phyloP scores from a whole-genome alignment of 805 yeast genomes.

The Wickerhamomyces ciferrii region DNA sequence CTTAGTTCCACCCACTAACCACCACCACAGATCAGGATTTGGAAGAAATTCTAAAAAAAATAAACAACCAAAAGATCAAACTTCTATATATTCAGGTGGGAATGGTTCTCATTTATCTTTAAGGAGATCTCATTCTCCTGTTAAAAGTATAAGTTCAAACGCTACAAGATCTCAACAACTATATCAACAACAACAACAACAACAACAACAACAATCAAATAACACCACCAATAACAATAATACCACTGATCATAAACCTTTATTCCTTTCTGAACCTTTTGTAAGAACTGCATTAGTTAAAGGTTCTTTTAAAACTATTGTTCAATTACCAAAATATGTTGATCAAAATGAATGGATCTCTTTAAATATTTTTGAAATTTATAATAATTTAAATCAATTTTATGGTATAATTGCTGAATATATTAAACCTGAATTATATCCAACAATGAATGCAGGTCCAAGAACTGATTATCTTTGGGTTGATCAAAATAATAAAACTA shows the following conservation, averaged over 20 bases:
- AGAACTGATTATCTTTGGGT: constrained; percentile 89
- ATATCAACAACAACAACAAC: constrained; percentile 17
- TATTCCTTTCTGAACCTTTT: constrained; percentile 88
- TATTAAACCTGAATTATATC: constrained; percentile 83
- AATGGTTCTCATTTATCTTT: constrained; percentile 44
- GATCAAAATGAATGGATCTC: constrained; percentile 97
- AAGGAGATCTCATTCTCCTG: constrained; percentile 40
- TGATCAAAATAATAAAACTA: constrained; percentile 72
- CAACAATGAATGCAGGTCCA: constrained; percentile 96
- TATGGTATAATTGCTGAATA: constrained; percentile 89
- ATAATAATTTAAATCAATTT: constrained; percentile 79
- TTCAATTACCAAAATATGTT: constrained; percentile 90
- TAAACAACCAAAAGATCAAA: constrained; percentile 28
- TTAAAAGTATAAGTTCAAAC: constrained; percentile 18
- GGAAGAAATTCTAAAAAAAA: constrained; percentile 51
- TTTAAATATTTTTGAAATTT: constrained; percentile 83
- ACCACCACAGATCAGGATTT: constrained; percentile 37
- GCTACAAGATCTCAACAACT: constrained; percentile 21
- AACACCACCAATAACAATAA: constrained; percentile 16
- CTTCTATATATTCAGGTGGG: constrained; percentile 30
- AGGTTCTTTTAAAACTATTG: constrained; percentile 94
- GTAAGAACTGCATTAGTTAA: constrained; percentile 92
- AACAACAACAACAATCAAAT: constrained; percentile 9
- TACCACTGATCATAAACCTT: constrained; percentile 18
- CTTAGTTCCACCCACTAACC: constrained; percentile 1